phyloP scores from a whole-genome alignment of 257 asterid genomes.

The Nicotiana knightiana region DNA sequence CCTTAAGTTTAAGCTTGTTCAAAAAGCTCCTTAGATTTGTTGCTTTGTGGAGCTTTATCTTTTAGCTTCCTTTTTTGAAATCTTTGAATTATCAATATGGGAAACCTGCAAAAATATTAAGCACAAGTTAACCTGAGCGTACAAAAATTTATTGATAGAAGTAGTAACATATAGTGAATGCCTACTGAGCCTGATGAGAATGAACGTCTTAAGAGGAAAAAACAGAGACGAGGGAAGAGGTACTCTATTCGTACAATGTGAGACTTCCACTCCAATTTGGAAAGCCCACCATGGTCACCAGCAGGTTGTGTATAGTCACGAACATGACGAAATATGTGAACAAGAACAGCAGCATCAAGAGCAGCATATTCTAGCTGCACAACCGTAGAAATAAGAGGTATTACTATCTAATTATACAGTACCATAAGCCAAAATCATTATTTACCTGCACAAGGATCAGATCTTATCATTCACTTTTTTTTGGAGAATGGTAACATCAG shows the following conservation, averaged over 20 bases:
- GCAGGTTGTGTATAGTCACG: slow-evolving; percentile 42
- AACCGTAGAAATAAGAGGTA: background rate
- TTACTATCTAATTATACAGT: background rate
- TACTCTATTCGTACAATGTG: slow-evolving; percentile 46
- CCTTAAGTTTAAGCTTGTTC: background rate
- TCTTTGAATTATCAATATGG: slow-evolving; percentile 42
- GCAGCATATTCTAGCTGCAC: slow-evolving; percentile 94
- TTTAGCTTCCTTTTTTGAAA: slow-evolving; percentile 26
- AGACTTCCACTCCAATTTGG: slow-evolving; percentile 87
- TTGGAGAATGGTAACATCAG: background rate
- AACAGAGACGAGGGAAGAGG: slow-evolving; percentile 5
- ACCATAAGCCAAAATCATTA: background rate
- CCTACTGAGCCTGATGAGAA: background rate
- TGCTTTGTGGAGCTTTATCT: background rate
- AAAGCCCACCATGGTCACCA: slow-evolving; percentile 34
- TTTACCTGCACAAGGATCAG: background rate
- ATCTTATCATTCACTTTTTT: background rate
- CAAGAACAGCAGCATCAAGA: slow-evolving; percentile 91
- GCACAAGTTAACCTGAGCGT: background rate
- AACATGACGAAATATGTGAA: slow-evolving; percentile 76
- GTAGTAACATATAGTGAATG: background rate
- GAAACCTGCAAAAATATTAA: slow-evolving; percentile 42
- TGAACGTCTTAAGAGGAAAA: background rate
- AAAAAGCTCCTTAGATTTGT: background rate
- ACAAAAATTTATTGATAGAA: background rate